Base-by-base conservation (phyloP, 164 flowering plant genomes). In the Protea cynaroides region DNA sequence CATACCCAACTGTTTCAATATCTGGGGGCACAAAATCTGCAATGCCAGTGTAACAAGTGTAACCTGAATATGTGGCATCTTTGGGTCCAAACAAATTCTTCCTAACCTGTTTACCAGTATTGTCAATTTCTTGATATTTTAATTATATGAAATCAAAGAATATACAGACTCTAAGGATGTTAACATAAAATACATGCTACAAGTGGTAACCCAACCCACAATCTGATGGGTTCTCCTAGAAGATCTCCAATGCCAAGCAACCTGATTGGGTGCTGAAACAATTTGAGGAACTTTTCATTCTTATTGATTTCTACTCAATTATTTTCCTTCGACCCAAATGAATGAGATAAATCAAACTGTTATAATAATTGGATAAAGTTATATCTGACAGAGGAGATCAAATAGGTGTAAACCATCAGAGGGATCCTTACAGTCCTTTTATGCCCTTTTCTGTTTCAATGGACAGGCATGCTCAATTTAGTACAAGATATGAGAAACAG, bases 21-120 rank as follows among this genome's bases (percentile, higher is more conserved):
- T 94, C 97, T 62, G 90, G 84, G 49, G 99, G 99, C 57, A 88
- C 84, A 78, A 89, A 94, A 84, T 91, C 97, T 66, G 96, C 96
- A 58, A 94, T 88, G 18, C 97, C 97, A 23, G 97, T 91, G 74
- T 94, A 94, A 70, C 99, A 94, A 53, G 97, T 91, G 78, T 94
- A 94, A 56, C 84, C 96, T 0, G 97, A 86, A 76, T 91, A 94
- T 2, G 68, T 66, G 18, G 92, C 82, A 6, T 91, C 96, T 47
- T 72, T 71, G 34, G 69, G 82, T 25, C 97, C 96, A 79, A 94
- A 86, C 77, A 94, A 87, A 58, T 76, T 85, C 63, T 64, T 79
- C 76, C 99, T 77, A 57, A 94, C 99, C 98, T 93, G 68, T 66
- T 69, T 49, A 72, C 44, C 55, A 59, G 51, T 22, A 58, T 54